Base-by-base conservation (phyloP, 352 stramenopile species). In the Phytophthora capsici region DNA sequence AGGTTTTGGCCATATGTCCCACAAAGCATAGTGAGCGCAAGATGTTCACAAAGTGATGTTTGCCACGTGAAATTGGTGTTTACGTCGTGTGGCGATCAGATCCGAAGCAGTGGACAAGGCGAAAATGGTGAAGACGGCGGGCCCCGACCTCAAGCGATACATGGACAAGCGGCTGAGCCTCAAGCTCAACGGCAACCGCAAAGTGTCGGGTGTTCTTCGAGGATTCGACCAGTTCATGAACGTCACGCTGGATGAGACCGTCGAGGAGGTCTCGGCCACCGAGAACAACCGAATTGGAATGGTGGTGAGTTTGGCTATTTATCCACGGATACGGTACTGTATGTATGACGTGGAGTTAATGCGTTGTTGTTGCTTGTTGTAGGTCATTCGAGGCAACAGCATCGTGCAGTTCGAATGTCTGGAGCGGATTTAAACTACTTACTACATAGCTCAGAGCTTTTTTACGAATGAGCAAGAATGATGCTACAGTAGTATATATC, bases 151-250 rank as follows among this genome's bases (percentile, higher is more conserved):
- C 65, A 96, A 95, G 82, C 82, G 89, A 51, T 96, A 94, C 82
- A 97, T 98, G 96, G 95, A 99, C 81, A 98, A 99, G 84, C 87
- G 82, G 37, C 71, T 99, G 51, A 93, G 84, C 70, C 73, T 99
- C 53, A 97, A 92, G 65, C 84, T 99, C 48, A 98, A 98, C 71
- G 95, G 92, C 40, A 98, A 98, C 76, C 86, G 95, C 61, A 97
- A 97, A 72, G 84, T 99, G 16, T 88, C 90, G 36, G 96, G 96
- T 26, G 89, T 95, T 44, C 74, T 99, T 49, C 87, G 94, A 17
- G 96, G 96, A 47, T 99, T 98, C 70, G 96, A 99, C 78, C 93
- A 97, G 72, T 99, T 98, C 77, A 95, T 99, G 75, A 99, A 99
- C 84, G 86, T 99, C 25, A 98, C 98, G 36, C 71, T 99, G 44